These are phyloP conservation scores for Herpomyces periplanetae DNA, from an alignment of 2,329 filamentous ascomycete species.

Conservation along the genomic window DNA sequence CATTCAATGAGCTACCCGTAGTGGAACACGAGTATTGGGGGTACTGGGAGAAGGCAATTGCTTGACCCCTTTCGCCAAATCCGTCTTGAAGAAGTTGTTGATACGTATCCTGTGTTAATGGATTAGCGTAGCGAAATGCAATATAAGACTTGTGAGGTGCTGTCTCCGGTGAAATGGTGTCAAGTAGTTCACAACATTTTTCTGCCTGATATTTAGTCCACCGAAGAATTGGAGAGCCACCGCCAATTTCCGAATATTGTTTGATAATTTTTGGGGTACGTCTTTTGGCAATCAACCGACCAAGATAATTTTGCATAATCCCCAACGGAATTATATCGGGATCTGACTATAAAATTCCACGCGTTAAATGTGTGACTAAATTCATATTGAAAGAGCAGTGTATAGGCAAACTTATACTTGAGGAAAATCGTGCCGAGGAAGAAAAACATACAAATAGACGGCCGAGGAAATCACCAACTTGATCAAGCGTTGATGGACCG, in stretches of 20 bases:
- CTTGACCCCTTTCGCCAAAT: conserved; percentile 64
- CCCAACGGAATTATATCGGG: conserved; percentile 83
- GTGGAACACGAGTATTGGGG: conserved; percentile 95
- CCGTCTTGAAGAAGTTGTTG: conserved; percentile 42
- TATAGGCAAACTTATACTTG: background rate
- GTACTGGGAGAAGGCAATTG: conserved; percentile 90
- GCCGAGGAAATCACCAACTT: conserved; percentile 63
- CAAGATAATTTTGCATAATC: conserved; percentile 55
- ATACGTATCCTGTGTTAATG: conserved; percentile 82
- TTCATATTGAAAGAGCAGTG: too few relatives aligned
- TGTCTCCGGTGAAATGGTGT: conserved; percentile 58
- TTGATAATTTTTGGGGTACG: conserved; percentile 85
- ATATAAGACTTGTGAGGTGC: conserved; percentile 92
- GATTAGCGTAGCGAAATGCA: conserved; percentile 74
- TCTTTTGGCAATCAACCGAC: conserved; percentile 43
- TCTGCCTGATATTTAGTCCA: conserved; percentile 81
- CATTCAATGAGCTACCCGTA: conserved; percentile 75
- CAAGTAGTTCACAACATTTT: conserved; percentile 91
- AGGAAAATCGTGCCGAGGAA: conserved; percentile 1
- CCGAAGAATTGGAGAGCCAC: conserved; percentile 84
- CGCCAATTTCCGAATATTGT: conserved; percentile 77
- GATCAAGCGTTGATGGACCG: conserved; percentile 47
- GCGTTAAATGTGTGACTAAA: background rate
- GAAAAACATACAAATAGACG: conserved; percentile 36
- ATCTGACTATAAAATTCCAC: conserved; percentile 21